Evolutionary conservation across 1,284 basidiomycete species (phyloP).

Genomic region (Veloboletus limbatus): DNA sequence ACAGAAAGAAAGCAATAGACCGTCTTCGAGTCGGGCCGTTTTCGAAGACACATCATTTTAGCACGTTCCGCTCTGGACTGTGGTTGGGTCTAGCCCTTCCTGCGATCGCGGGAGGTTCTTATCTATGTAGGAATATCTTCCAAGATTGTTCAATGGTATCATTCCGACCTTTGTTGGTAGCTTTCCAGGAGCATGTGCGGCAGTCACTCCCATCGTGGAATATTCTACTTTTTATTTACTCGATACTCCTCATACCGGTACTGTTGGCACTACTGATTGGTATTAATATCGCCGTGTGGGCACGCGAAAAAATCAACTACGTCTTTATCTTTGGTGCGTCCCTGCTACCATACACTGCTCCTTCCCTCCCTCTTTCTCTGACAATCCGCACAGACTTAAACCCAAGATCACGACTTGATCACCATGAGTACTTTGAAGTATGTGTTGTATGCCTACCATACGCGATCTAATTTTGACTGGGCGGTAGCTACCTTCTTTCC

Average conservation of each 20-base stretch:
- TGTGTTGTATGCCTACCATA: slow-evolving; percentile 7
- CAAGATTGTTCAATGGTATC: background rate
- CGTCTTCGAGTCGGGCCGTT: slow-evolving; percentile 61
- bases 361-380: background rate
- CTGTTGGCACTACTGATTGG: slow-evolving; percentile 80
- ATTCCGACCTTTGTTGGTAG: slow-evolving; percentile 36
- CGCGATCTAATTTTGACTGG: background rate
- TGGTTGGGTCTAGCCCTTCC: slow-evolving; percentile 77
- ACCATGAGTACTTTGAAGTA: slow-evolving; percentile 82
- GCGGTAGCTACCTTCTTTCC: slow-evolving; percentile 69
- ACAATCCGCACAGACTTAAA: slow-evolving; percentile 61
- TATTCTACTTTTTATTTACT: slow-evolving; percentile 78
- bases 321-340: slow-evolving; percentile 83
- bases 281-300: slow-evolving; percentile 80
- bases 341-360: background rate
- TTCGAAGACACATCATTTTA: slow-evolving; percentile 74
- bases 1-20: slow-evolving; percentile 77
- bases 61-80: slow-evolving; percentile 75
- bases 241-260: slow-evolving; percentile 70
- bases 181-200: slow-evolving; percentile 57
- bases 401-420: slow-evolving; percentile 75
- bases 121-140: slow-evolving; percentile 51
- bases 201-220: slow-evolving; percentile 68
- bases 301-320: slow-evolving; percentile 79
- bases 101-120: slow-evolving; percentile 66